Conservation (phyloP, 192 early-diverging fungal genomes). For the Backusella parvicylindrica region DNA sequence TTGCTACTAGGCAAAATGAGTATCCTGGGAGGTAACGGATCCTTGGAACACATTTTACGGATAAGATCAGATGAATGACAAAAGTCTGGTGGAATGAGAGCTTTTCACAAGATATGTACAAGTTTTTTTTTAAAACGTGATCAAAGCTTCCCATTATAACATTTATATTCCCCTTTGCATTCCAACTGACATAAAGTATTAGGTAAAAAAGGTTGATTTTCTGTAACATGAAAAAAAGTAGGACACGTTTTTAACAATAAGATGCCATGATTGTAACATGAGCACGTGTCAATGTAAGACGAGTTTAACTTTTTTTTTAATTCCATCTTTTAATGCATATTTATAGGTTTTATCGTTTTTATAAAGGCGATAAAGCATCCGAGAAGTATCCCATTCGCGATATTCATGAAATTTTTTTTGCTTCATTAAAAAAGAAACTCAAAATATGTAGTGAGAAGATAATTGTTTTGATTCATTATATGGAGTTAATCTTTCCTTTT, state of each 20-base stretch:
- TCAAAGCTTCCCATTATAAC: not conserved
- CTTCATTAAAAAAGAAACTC: not conserved
- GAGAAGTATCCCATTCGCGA: not conserved
- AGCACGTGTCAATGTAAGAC: not conserved
- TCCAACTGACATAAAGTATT: not conserved
- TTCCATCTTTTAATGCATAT: not conserved
- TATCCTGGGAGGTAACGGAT: not conserved
- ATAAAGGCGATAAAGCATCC: not conserved
- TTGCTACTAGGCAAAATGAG: not conserved
- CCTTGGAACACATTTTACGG: not conserved
- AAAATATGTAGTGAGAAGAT: not conserved
- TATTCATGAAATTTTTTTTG: not conserved
- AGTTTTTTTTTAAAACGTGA: not conserved
- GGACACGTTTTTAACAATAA: not conserved
- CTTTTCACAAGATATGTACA: not conserved
- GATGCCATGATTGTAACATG: not conserved
- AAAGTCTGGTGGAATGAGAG: not conserved
- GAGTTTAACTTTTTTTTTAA: not conserved
- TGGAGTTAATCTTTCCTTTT: not conserved
- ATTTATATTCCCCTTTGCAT: not conserved
- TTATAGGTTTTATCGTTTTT: not conserved
- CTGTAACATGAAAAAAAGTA: not conserved
- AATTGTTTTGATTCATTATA: not conserved
- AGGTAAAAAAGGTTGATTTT: not conserved
- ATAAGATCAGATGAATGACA: not conserved